These are phyloP conservation scores for Fomitopsis palustris DNA, from an alignment of 1,284 basidiomycete species.

Conservation along the genomic window DNA sequence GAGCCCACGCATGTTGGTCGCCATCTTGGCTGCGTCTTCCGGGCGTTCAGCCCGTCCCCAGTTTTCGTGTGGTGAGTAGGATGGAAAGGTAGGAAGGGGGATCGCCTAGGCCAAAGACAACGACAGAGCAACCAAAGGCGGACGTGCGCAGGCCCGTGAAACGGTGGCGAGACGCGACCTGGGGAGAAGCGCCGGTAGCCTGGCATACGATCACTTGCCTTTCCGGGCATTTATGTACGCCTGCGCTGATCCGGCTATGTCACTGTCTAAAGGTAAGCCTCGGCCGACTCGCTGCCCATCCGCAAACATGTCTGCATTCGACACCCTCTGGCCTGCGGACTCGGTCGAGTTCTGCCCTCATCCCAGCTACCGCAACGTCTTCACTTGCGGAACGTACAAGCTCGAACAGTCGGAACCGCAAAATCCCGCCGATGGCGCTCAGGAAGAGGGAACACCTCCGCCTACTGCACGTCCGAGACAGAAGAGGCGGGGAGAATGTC, in stretches of 20 bases:
- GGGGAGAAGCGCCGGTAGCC: background rate
- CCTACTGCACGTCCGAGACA: conserved; percentile 25
- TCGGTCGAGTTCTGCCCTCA: conserved; percentile 87
- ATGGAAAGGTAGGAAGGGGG: background rate
- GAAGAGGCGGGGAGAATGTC: conserved; percentile 59
- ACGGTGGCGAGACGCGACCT: background rate
- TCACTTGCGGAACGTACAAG: conserved; percentile 90
- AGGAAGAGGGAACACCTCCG: conserved; percentile 4
- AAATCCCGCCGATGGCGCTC: conserved; percentile 7
- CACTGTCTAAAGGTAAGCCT: background rate
- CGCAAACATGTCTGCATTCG: conserved; percentile 33
- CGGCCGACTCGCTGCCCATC: background rate
- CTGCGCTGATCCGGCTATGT: background rate
- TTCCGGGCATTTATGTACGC: background rate
- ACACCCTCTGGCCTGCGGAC: conserved; percentile 86
- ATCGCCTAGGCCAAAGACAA: background rate
- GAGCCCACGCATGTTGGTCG: conserved; percentile 84
- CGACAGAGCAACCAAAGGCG: background rate
- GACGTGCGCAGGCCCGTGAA: background rate
- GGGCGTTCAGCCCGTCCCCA: background rate
- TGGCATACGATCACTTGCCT: background rate
- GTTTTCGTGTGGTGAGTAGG: background rate
- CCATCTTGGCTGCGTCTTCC: conserved; percentile 45
- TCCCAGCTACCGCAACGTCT: conserved; percentile 51
- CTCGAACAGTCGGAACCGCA: conserved; percentile 42